These are phyloP conservation scores for Solidago caesia DNA, from an alignment of 129 eudicot genomes.

Conservation along the genomic window DNA sequence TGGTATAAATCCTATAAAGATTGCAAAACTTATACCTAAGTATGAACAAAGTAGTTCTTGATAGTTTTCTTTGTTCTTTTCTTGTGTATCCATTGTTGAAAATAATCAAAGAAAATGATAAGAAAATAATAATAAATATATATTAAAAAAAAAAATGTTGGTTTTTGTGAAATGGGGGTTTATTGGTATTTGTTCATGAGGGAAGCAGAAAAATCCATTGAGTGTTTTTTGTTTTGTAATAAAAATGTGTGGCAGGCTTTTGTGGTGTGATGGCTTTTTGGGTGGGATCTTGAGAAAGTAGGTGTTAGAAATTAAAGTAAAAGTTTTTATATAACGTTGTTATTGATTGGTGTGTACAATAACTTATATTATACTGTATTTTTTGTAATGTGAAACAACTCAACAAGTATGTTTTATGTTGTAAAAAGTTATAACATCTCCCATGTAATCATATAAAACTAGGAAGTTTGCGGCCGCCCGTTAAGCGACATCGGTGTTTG, in stretches of 20 bases:
- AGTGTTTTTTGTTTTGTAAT: slow-evolving; percentile 24
- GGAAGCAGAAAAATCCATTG: slow-evolving; percentile 30
- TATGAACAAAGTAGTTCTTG: slow-evolving; percentile 45
- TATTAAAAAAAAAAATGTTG: slow-evolving; percentile 3
- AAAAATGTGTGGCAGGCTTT: slow-evolving; percentile 28
- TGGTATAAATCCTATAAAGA: slow-evolving; percentile 68
- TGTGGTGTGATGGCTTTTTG: slow-evolving; percentile 17
- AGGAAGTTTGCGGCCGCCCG: too few relatives aligned
- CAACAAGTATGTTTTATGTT: neutral
- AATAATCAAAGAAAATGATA: neutral
- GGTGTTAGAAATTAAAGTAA: slow-evolving; percentile 25
- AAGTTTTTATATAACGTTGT: slow-evolving; percentile 1
- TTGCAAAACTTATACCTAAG: slow-evolving; percentile 67
- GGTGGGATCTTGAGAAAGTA: slow-evolving; percentile 29
- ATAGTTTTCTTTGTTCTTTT: slow-evolving; percentile 22
- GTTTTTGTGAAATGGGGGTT: slow-evolving; percentile 22
- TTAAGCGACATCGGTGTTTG: too few relatives aligned
- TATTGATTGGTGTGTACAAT: slow-evolving; percentile 13
- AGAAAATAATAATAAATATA: neutral
- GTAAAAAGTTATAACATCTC: neutral
- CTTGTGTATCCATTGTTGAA: slow-evolving; percentile 37
- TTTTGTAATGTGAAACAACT: neutral
- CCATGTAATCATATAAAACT: too few relatives aligned
- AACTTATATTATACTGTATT: too few relatives aligned
- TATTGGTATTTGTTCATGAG: slow-evolving; percentile 20